Conservation (phyloP, 1,284 basidiomycete species). For the Peniophora sp. region DNA sequence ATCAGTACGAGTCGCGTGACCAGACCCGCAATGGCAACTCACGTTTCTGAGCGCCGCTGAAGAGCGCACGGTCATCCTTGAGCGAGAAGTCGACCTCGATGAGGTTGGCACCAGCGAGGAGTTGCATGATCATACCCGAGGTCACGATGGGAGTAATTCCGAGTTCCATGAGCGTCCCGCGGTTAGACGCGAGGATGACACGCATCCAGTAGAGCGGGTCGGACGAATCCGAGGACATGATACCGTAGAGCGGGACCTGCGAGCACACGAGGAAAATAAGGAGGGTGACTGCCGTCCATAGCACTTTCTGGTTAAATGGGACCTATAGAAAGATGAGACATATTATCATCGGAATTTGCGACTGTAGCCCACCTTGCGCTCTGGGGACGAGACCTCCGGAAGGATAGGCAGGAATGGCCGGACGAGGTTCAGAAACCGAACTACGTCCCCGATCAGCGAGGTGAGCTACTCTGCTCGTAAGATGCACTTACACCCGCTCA, state of each 20-base stretch:
- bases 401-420: constrained; percentile 90
- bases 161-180: constrained; percentile 98
- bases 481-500: constrained; percentile 31
- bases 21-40: constrained; percentile 25
- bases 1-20: constrained; percentile 3
- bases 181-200: constrained; percentile 96
- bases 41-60: constrained; percentile 97
- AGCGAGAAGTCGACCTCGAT: constrained; percentile 96
- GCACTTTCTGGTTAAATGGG: constrained; percentile 91
- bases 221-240: constrained; percentile 96
- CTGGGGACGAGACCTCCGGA: constrained; percentile 93
- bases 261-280: constrained; percentile 98
- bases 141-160: constrained; percentile 98
- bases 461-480: not conserved
- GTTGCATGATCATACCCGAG: constrained; percentile 99
- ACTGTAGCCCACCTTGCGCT: constrained; percentile 68
- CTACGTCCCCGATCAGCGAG: constrained; percentile 28
- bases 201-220: constrained; percentile 99
- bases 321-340: constrained; percentile 42
- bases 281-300: constrained; percentile 96
- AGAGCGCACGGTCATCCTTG: constrained; percentile 95
- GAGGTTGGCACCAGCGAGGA: constrained; percentile 94
- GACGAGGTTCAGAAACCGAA: constrained; percentile 94
- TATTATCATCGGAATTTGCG: not conserved
- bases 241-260: constrained; percentile 93